Base-by-base conservation (phyloP, 2,329 filamentous ascomycete genomes). In the Phialophora tarda region DNA sequence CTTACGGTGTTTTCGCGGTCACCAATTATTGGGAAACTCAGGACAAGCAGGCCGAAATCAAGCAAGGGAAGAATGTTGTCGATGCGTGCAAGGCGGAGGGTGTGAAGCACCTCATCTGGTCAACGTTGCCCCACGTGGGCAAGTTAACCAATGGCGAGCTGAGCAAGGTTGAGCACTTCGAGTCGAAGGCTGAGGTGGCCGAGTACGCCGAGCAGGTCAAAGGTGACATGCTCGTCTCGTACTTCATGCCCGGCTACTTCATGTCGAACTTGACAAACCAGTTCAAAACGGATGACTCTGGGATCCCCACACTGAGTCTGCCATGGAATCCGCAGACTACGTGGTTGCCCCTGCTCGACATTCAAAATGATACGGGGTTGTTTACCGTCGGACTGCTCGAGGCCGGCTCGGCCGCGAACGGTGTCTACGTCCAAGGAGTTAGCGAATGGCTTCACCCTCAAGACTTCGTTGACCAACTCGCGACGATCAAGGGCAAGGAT, bases 1-100 rank as follows among this genome's bases (percentile, higher is more conserved):
- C 78, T 1, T 79, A 85, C 66, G 82, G 82, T 0, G 79, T 84
- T 30, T 86, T 85, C 73, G 71, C 77, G 11, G 79, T 85, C 64
- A 85, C 82, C 23, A 78, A 67, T 74, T 82, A 78, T 70, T 76
- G 81, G 75, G 74, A 82, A 76, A 64, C 80, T 72, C 61, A 72
- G 67, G 67, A 73, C 67, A 38, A 77, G 73, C 71, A 85, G 75
- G 71, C 64, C 41, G 76, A 80, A 64, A 57, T 76, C 28, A 55
- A 71, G 6, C 77, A 76, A 62, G 79, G 75, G 61, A 79, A 78
- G 63, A 74, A 74, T 23, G 75, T 81, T 23, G 76, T 79, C 30
- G 77, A 82, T 64, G 75, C 75, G 2, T 75, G 75, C 60, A 75
- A 79, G 50, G 74, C 71, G 4, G 72, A 75, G 17, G 77, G 77